Percentiles rank a stretch among this genome's conserved stretches.
Evolutionary conservation across 2,329 filamentous ascomycete genomes (phyloP).

Genomic region (Proliferodiscus dingleyae): DNA sequence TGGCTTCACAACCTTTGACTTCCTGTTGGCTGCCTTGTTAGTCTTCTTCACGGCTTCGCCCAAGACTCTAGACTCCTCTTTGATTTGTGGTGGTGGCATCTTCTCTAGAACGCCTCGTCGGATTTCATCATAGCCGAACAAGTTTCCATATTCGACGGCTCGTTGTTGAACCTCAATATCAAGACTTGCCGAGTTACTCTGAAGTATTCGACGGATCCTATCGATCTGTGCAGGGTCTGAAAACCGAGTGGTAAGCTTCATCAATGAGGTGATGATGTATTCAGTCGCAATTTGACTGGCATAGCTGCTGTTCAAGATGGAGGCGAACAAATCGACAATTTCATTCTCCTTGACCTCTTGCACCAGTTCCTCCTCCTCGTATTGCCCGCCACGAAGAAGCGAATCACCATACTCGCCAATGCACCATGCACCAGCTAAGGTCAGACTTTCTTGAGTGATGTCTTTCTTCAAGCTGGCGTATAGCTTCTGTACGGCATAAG

Average conservation of each 20-base stretch:
- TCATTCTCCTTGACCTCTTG: conserved; percentile 78
- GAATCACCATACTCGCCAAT: conserved; percentile 96
- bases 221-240: conserved; percentile 81
- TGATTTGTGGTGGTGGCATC: conserved; percentile 96
- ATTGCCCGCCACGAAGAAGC: conserved; percentile 81
- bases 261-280: conserved; percentile 90
- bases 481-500: conserved; percentile 92
- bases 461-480: conserved; percentile 90
- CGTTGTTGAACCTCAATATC: conserved; percentile 96
- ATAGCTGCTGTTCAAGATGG: conserved; percentile 91
- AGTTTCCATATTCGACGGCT: conserved; percentile 88
- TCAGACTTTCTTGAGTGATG: conserved; percentile 94
- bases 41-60: conserved; percentile 70
- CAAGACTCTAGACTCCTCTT: conserved; percentile 87
- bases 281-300: conserved; percentile 86
- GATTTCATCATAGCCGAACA: conserved; percentile 88
- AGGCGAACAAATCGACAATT: conserved; percentile 85
- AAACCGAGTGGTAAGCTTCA: conserved; percentile 90
- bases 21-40: conserved; percentile 66
- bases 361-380: conserved; percentile 90
- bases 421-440: conserved; percentile 90
- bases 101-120: conserved; percentile 88
- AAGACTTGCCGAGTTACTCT: conserved; percentile 75
- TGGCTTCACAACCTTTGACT: conserved; percentile 72
- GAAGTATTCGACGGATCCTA: conserved; percentile 72